Evolutionary conservation across 164 flowering plant species (phyloP).

Genomic region (Nelumbo lutea): DNA sequence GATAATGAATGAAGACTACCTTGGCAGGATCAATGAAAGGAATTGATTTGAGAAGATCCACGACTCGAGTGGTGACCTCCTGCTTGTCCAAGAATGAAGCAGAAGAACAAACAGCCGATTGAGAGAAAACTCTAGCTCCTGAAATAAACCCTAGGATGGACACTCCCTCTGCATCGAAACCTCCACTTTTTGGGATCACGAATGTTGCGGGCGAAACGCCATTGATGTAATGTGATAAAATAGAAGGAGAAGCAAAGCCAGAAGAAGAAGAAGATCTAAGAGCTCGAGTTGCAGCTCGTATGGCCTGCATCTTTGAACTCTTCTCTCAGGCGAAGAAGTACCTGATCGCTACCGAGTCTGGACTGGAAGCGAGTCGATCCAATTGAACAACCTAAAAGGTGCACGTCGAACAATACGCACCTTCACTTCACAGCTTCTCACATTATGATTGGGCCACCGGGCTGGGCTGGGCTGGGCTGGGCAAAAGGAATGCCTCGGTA

Average conservation of each 20-base stretch:
- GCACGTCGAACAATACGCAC: no score
- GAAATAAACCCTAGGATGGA: background rate
- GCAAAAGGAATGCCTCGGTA: no score
- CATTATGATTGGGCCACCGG: no score
- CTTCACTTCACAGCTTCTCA: no score
- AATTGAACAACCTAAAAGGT: no score
- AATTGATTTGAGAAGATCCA: slow-evolving; percentile 11
- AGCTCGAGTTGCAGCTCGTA: slow-evolving; percentile 10
- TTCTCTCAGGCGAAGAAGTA: background rate
- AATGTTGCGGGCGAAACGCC: background rate
- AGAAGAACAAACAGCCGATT: background rate
- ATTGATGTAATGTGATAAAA: background rate
- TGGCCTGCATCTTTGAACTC: slow-evolving; percentile 6
- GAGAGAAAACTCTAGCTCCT: slow-evolving; percentile 9
- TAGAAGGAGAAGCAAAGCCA: background rate
- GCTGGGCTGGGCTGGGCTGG: no score
- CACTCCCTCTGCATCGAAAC: background rate
- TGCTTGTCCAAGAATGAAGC: slow-evolving; percentile 2
- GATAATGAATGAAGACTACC: background rate
- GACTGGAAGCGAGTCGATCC: no score
- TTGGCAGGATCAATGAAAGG: slow-evolving; percentile 15
- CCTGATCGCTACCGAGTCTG: no score
- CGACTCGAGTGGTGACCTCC: slow-evolving; percentile 12
- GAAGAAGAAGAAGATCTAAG: background rate
- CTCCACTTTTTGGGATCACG: background rate